Evolutionary conservation across 345 rosid species (phyloP).

Genomic region (Bruguiera gymnorhiza): DNA sequence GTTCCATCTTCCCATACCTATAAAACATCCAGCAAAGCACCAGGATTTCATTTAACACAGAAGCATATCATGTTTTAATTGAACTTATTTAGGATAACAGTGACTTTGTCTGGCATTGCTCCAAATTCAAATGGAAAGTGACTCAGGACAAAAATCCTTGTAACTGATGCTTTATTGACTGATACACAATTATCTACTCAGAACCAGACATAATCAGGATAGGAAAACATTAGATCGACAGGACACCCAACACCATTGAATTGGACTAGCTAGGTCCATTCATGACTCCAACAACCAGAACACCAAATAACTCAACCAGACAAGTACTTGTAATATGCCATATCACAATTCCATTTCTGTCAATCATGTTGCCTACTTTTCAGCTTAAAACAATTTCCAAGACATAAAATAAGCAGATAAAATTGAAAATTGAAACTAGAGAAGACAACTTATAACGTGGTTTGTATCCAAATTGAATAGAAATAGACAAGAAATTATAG

Average conservation of each 20-base stretch:
- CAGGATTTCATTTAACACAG: neutral
- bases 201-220: neutral
- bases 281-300: neutral
- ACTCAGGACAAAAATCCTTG: neutral
- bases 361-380: too few relatives aligned
- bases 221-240: neutral
- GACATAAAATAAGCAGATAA: neutral
- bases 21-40: conserved; percentile 4
- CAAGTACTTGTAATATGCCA: neutral
- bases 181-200: neutral
- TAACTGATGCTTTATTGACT: neutral
- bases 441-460: neutral
- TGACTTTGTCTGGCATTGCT: conserved; percentile 3
- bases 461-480: too few relatives aligned
- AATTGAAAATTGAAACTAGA: neutral
- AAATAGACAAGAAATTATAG: too few relatives aligned
- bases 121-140: neutral
- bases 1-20: conserved; percentile 96
- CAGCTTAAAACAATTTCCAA: too few relatives aligned
- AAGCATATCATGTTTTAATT: neutral
- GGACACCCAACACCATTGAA: neutral
- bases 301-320: neutral
- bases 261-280: neutral
- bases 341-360: neutral
- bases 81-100: too few relatives aligned